Base-by-base conservation (phyloP, 2,329 filamentous ascomycete genomes). In the Penicillium glabrum region DNA sequence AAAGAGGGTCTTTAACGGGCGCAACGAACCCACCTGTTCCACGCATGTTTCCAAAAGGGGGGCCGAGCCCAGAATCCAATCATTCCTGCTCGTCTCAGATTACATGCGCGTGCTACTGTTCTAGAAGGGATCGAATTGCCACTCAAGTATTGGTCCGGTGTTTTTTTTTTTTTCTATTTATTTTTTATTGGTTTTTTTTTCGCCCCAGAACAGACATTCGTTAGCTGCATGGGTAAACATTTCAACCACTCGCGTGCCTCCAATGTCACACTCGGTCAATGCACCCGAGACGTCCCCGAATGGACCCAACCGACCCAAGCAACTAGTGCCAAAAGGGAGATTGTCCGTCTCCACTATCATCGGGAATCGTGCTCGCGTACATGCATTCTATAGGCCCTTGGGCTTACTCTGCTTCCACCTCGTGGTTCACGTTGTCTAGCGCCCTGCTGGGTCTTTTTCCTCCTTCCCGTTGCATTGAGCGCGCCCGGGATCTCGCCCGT, bases 301-400 rank as follows among this genome's bases (percentile, higher is more conserved):
- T 41, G 39, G 39, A 23, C 11, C 39, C 39, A 41, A 23, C 10
- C 47, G 46, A 37, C 43, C 23, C 41, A 39, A 8, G 24, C 14
- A 44, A 31, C 49, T 56, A 53, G 48, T 48, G 37, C 56, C 9
- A 26, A 43, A 55, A 46, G 19, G 48, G 39, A 56, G 44, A 53
- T 54, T 51, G 43, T 35, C 44, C 33, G 46, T 24, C 44, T 49
- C 57, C 57, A 59, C 57, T 37, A 13, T 19, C 29, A n/a, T 57
- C 43, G 16, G 9, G 29, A 51, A 54, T 57, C 58, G 58, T 60
- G 58, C 51, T 48, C 41, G 16, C 51, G 43, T 48, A 37, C 31
- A 43, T 57, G 54, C 47, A 29, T 57, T 46, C 48, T 29, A 60
- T 60, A 60, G 58, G 58, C 26, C 29, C 41, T 14, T 33, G 49